Percentiles rank a stretch among this genome's conserved stretches.
Conservation (phyloP, 345 rosid species). For the Citrus reticulata region DNA sequence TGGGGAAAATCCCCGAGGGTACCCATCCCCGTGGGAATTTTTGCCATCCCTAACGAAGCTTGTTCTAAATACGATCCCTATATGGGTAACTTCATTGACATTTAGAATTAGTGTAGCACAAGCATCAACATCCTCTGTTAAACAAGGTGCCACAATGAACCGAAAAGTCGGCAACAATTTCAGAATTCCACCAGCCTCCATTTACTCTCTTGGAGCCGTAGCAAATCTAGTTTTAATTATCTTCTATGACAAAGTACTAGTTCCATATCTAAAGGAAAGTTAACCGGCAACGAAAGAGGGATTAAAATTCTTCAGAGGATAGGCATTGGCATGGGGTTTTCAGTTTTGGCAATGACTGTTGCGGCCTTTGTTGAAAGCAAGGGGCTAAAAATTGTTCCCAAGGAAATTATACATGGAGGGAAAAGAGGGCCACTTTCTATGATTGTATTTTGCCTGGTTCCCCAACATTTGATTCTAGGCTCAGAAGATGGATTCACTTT, state of each 20-base stretch:
- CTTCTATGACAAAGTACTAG: slow-evolving; percentile 43
- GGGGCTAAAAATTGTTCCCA: slow-evolving; percentile 25
- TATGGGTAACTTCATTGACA: slow-evolving; percentile 25
- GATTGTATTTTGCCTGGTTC: slow-evolving; percentile 34
- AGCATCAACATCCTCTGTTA: slow-evolving; percentile 24
- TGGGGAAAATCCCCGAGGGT: too few relatives aligned
- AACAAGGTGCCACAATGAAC: slow-evolving; percentile 44
- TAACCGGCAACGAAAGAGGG: slow-evolving; percentile 45
- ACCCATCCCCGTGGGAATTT: too few relatives aligned
- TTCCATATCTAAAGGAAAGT: slow-evolving; percentile 28
- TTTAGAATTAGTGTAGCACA: slow-evolving; percentile 22
- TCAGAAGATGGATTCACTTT: slow-evolving; percentile 51
- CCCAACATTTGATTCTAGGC: slow-evolving; percentile 46
- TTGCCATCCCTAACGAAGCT: slow-evolving; percentile 18
- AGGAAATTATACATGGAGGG: not conserved
- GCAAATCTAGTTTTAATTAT: slow-evolving; percentile 38
- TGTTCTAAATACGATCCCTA: slow-evolving; percentile 24
- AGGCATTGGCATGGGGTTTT: slow-evolving; percentile 45
- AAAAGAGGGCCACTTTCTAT: slow-evolving; percentile 15
- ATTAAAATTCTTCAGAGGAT: slow-evolving; percentile 47
- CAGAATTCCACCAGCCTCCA: slow-evolving; percentile 41
- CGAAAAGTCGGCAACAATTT: slow-evolving; percentile 32
- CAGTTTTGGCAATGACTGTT: slow-evolving; percentile 29
- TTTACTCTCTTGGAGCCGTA: slow-evolving; percentile 30
- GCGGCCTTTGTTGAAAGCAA: slow-evolving; percentile 46